Percentiles rank a stretch among this genome's conserved stretches.
phyloP scores from a whole-genome alignment of 768 basidiomycete genomes.

The Gloeophyllum trabeum region DNA sequence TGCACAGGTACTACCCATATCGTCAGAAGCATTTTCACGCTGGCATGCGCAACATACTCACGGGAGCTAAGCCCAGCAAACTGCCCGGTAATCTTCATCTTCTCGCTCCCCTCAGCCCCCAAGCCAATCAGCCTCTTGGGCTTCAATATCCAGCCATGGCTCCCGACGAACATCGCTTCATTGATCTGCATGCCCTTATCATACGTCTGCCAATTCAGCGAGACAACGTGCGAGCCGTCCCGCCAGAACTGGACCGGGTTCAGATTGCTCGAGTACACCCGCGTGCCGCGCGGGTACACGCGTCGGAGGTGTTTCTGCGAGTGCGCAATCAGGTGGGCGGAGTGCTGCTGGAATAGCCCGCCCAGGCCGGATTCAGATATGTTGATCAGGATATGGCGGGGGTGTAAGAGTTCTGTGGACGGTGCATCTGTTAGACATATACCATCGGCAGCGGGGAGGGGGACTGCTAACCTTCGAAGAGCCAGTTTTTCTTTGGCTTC shows the following conservation, averaged over 20 bases:
- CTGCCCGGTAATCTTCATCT: conserved; percentile 17
- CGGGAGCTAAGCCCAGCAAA: conserved; percentile 34
- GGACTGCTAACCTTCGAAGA: conserved; percentile 23
- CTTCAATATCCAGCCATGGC: conserved; percentile 42
- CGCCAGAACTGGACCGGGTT: conserved; percentile 42
- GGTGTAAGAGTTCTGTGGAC: conserved; percentile 24
- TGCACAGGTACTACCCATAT: conserved; percentile 37
- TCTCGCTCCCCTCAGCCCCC: conserved; percentile 6
- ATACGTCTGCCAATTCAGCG: conserved; percentile 55
- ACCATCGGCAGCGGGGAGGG: not conserved
- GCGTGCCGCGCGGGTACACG: conserved; percentile 46
- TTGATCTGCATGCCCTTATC: conserved; percentile 45
- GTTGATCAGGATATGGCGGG: conserved; percentile 45
- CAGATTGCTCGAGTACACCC: conserved; percentile 44
- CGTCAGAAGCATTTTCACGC: too few species aligned
- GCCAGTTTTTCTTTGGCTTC: conserved; percentile 47
- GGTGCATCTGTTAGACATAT: not conserved
- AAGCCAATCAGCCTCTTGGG: conserved; percentile 21
- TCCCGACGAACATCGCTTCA: conserved; percentile 51
- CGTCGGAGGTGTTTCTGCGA: conserved; percentile 35
- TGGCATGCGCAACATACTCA: conserved; percentile 14
- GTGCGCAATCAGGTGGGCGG: conserved; percentile 26
- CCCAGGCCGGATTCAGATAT: conserved; percentile 48
- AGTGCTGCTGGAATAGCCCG: not conserved
- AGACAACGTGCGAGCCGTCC: conserved; percentile 43